Conservation (phyloP, 169 alveolate genomes). For the Cryptosporidium baileyi region DNA sequence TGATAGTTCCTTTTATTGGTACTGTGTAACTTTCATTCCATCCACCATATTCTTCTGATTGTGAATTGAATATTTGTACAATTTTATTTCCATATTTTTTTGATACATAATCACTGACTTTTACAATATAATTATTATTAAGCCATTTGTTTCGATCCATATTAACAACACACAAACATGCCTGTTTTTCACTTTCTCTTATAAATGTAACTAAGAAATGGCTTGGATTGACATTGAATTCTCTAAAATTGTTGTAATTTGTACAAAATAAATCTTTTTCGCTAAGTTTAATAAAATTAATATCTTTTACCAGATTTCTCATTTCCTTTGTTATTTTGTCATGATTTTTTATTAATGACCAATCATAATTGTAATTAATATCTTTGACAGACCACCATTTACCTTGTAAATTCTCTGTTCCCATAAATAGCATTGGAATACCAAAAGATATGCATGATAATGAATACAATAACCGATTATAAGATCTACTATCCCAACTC, state of each 20-base stretch:
- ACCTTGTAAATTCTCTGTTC: conserved; percentile 73
- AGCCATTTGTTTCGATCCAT: conserved; percentile 67
- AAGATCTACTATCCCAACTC: conserved; percentile 74
- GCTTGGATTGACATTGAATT: conserved; percentile 1
- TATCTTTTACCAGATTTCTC: conserved; percentile 62
- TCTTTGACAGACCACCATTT: conserved; percentile 74
- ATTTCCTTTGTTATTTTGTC: conserved; percentile 68
- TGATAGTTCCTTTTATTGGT: not conserved
- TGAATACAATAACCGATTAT: conserved; percentile 72
- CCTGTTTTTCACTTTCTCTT: not conserved
- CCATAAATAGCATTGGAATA: conserved; percentile 76
- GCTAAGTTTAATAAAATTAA: not conserved
- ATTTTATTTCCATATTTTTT: conserved; percentile 1
- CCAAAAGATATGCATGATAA: conserved; percentile 68
- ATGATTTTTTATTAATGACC: conserved; percentile 58
- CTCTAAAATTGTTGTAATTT: not conserved
- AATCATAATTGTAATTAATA: conserved; percentile 14
- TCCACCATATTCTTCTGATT: conserved; percentile 70
- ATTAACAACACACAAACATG: conserved; percentile 65
- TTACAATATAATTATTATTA: conserved; percentile 21
- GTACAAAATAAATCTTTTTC: conserved; percentile 27
- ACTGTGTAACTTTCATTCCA: conserved; percentile 71
- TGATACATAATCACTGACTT: not conserved
- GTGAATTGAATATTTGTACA: conserved; percentile 67
- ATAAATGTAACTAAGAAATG: not conserved